Evolutionary conservation across 805 yeast species (phyloP), one percentile per base, ranked within the genome.

Genomic region (Candida broadrunensis): DNA sequence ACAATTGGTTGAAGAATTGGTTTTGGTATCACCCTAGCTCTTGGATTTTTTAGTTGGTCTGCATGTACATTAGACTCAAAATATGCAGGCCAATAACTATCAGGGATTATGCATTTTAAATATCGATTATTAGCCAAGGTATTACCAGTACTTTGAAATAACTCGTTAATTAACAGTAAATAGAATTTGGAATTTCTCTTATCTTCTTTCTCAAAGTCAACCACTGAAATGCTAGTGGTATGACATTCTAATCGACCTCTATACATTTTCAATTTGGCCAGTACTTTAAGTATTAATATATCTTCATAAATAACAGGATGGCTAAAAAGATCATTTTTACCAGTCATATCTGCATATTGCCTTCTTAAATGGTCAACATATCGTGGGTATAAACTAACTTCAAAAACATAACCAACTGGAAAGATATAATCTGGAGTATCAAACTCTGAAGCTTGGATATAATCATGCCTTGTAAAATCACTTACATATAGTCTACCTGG

Each of bases 391-490:
- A 47, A 37, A 25, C 47, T 54, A 13, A 54, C 26, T 21, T 42
- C 41, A n/a, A 52, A 34, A 3, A 54, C 38, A 37, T 48, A 47
- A 14, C 42, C 42, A 12, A 37, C 38, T 9, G 24, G n/a, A 9
- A 48, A 23, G 29, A 26, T 32, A 23, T 18, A n/a, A 8, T 37
- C 36, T 15, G 27, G 48, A 17, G 37, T 41, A 11, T 29, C 42
- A 14, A 36, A 38, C 21, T 33, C 27, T 17, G 39, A 36, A 21
- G 41, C 37, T 2, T 21, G 25, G 11, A 45, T 24, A 12, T 23
- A 33, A 4, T 30, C 35, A 30, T 50, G 50, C 1, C 42, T 12
- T 9, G 60, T 51, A 31, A 54, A 55, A 37, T 55, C 60, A 4
- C 56, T 52, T 4, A 52, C 51, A 29, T 34, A 49, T 9, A 48